A percentile compares a stretch with the other conserved stretches of the same genome.
Conservation (phyloP, 1,284 basidiomycete species). For the Cryptococcus hybrid region DNA sequence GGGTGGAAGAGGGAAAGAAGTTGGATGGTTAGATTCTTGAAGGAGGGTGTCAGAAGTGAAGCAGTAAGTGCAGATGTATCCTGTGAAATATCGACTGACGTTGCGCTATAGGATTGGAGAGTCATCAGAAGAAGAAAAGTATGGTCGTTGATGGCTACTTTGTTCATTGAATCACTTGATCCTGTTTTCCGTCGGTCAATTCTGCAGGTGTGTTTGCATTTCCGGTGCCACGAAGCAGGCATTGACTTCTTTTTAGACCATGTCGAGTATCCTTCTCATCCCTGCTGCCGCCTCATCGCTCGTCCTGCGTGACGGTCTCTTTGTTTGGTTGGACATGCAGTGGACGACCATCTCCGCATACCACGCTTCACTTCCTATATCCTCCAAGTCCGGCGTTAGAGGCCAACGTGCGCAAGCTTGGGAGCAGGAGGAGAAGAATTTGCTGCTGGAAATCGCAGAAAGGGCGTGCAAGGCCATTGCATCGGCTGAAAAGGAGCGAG, state of each 20-base stretch:
- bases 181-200: conserved; percentile 58
- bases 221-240: conserved; percentile 49
- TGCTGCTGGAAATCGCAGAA: conserved; percentile 7
- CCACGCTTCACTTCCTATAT: not conserved
- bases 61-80: conserved; percentile 42
- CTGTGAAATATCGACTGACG: not conserved
- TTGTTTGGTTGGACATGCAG: conserved; percentile 78
- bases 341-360: conserved; percentile 40
- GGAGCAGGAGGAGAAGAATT: conserved; percentile 16
- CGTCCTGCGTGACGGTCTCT: conserved; percentile 63
- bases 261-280: conserved; percentile 68
- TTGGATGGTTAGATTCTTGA: conserved; percentile 83
- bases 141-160: conserved; percentile 78
- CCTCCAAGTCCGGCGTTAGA: not conserved
- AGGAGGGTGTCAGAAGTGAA: conserved; percentile 69
- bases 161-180: conserved; percentile 68
- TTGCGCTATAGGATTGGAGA: conserved; percentile 66
- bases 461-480: conserved; percentile 7
- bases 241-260: conserved; percentile 53
- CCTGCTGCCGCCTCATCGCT: conserved; percentile 65
- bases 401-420: conserved; percentile 7
- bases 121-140: conserved; percentile 77
- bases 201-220: conserved; percentile 66
- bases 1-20: conserved; percentile 79
- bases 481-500: conserved; percentile 3